A percentile compares a stretch with the other conserved stretches of the same genome.
Conservation (phyloP, 1,284 basidiomycete genomes). For the Fistulinella cinereoalba region DNA sequence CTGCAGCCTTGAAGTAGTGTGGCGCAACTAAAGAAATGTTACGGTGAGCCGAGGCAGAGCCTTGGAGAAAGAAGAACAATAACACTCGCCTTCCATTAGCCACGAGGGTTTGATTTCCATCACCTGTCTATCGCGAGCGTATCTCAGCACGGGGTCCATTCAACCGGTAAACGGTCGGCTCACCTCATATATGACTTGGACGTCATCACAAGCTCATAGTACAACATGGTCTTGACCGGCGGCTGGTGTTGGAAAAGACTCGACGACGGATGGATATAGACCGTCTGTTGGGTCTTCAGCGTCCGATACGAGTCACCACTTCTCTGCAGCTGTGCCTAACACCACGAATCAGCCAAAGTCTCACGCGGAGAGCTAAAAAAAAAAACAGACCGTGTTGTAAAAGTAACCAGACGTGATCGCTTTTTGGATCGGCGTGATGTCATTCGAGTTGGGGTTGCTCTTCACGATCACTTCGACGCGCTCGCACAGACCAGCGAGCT, state of each 20-base stretch:
- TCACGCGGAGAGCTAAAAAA: neutral
- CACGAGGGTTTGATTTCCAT: constrained; percentile 97
- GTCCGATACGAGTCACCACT: constrained; percentile 92
- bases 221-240: constrained; percentile 85
- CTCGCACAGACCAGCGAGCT: constrained; percentile 92
- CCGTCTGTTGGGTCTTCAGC: constrained; percentile 92
- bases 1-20: constrained; percentile 89
- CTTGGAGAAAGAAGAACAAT: no score
- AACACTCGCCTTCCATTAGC: constrained; percentile 78
- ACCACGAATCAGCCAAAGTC: no score
- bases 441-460: constrained; percentile 85
- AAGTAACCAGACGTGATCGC: constrained; percentile 95
- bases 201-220: constrained; percentile 93
- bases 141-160: neutral
- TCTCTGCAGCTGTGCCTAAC: constrained; percentile 81
- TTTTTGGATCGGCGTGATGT: constrained; percentile 92
- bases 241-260: constrained; percentile 95
- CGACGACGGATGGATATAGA: constrained; percentile 95
- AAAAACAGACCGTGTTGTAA: constrained; percentile 82
- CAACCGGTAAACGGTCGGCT: constrained; percentile 12
- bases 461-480: constrained; percentile 92
- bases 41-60: no score
- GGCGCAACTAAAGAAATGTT: constrained; percentile 66
- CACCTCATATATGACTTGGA: constrained; percentile 82
- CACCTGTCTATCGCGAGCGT: constrained; percentile 62